A percentile compares a stretch with the other conserved stretches of the same genome.
Conservation (phyloP, 768 basidiomycete genomes). For the Rhizopogon salebrosus region DNA sequence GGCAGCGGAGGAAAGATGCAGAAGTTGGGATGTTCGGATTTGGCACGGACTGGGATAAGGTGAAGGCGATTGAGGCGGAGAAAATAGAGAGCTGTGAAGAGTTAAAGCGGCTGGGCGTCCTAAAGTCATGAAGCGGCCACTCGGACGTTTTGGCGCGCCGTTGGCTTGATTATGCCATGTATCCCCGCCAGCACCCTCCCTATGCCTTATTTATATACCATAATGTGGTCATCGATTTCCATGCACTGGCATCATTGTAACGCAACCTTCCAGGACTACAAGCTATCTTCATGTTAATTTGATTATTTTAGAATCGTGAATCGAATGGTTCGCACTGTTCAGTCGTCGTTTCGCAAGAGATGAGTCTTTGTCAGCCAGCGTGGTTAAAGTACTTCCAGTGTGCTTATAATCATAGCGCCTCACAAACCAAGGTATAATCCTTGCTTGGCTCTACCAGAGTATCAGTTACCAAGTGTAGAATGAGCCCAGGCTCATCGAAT, state of each 20-base stretch:
- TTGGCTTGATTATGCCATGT: slow-evolving; percentile 3
- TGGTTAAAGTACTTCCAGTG: neutral
- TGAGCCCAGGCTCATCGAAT: neutral
- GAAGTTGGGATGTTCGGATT: slow-evolving; percentile 88
- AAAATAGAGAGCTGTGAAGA: slow-evolving; percentile 74
- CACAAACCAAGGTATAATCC: neutral
- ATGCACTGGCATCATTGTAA: neutral
- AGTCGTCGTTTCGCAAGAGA: too few species aligned
- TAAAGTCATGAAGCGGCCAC: slow-evolving; percentile 28
- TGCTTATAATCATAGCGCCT: neutral
- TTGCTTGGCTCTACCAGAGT: neutral
- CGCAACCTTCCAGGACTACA: too few species aligned
- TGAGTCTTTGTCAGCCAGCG: neutral
- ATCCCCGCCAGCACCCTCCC: slow-evolving; percentile 7
- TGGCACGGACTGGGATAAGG: slow-evolving; percentile 90
- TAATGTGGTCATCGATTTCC: neutral
- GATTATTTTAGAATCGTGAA: neutral
- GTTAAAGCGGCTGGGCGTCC: slow-evolving; percentile 56
- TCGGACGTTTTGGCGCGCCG: slow-evolving; percentile 2
- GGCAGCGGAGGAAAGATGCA: slow-evolving; percentile 65
- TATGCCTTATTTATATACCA: slow-evolving; percentile 28
- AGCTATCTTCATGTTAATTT: neutral
- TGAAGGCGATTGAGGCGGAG: slow-evolving; percentile 67
- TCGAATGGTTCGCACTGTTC: too few species aligned
- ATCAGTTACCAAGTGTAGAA: neutral